Base-by-base conservation (phyloP, 2,329 filamentous ascomycete genomes). In the Triangularia verruculosa region DNA sequence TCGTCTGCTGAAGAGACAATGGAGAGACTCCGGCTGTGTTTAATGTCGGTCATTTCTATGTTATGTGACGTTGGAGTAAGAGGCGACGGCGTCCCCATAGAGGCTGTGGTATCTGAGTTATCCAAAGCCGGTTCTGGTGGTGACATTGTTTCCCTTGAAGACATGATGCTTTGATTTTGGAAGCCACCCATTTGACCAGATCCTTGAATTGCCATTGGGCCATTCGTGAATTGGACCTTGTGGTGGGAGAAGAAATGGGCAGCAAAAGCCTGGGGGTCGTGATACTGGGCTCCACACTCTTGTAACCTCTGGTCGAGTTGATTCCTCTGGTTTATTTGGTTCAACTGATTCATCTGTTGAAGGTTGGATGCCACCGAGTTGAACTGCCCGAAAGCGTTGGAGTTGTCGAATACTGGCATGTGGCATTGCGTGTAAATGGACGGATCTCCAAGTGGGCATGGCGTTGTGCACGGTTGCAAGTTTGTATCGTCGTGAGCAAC, bases 171-270 rank as follows among this genome's bases (percentile, higher is more conserved):
- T 6, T 15, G 25, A 12, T n/a, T 54, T 6, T 24, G 51, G n/a
- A 54, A 24, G 22, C 12, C 9, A 5, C 39, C n/a, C 39, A 28
- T 54, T 27, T 24, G 51, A 1, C 25, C 51, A 54, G 20, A 15
- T 15, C 25, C 7, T 54, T 20, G 7, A 28, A 8, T 54, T 54
- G 51, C 11, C 8, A n/a, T 12, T 25, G 51, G 25, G 25, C 61
- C 61, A 4, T 64, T 30, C 15, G 67, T 62, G 30, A 70, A 68
- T 9, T 64, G 64, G 1, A 61, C 69, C 39, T 69, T 62, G 52
- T 73, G 71, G 22, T 70, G 66, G 1, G 65, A 39, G 54, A 71
- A 72, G 66, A 72, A 71, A 58, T 73, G 71, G 11, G 64, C 63
- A 30, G 72, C 61, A 59, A 69, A 71, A 5, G 66, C 65, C 28